These are phyloP conservation scores for Elsinoe fawcettii DNA, from an alignment of 2,329 filamentous ascomycete species.

Conservation along the genomic window DNA sequence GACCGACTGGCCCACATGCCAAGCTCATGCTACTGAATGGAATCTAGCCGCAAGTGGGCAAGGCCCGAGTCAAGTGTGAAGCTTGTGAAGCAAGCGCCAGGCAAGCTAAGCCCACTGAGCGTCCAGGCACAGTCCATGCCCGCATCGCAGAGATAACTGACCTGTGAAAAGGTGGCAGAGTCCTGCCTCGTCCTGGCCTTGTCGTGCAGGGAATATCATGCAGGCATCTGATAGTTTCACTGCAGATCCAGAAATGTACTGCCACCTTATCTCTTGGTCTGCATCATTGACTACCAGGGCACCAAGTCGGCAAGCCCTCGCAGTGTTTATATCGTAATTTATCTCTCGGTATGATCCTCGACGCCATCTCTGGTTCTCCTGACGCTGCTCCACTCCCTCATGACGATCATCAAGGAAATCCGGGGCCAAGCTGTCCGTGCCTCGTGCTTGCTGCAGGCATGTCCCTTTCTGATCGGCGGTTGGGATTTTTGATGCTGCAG, in stretches of 20 bases:
- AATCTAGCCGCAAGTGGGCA: background rate
- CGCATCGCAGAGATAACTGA: background rate
- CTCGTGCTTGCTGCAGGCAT: background rate
- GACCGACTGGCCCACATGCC: background rate
- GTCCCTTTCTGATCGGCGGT: background rate
- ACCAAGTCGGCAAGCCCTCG: background rate
- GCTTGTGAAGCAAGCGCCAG: background rate
- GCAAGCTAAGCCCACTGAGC: background rate
- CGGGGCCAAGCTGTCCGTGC: slow-evolving; percentile 1
- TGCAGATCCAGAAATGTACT: no score
- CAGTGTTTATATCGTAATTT: slow-evolving; percentile 1
- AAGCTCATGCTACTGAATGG: background rate
- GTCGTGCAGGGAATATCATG: background rate
- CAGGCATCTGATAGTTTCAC: background rate
- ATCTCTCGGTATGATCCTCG: slow-evolving; percentile 4
- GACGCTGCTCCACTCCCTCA: background rate
- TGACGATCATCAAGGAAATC: background rate
- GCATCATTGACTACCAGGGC: background rate
- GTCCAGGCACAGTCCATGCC: background rate
- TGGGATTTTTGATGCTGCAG: background rate
- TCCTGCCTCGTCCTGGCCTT: no score
- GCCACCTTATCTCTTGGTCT: no score
- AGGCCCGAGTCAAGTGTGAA: background rate
- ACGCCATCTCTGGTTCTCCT: slow-evolving; percentile 5
- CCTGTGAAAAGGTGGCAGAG: background rate